Evolutionary conservation across 108 stramenopile genomes (phyloP), one percentile per base, ranked within the genome.

Genomic region (Phaeodactylum tricornutum): DNA sequence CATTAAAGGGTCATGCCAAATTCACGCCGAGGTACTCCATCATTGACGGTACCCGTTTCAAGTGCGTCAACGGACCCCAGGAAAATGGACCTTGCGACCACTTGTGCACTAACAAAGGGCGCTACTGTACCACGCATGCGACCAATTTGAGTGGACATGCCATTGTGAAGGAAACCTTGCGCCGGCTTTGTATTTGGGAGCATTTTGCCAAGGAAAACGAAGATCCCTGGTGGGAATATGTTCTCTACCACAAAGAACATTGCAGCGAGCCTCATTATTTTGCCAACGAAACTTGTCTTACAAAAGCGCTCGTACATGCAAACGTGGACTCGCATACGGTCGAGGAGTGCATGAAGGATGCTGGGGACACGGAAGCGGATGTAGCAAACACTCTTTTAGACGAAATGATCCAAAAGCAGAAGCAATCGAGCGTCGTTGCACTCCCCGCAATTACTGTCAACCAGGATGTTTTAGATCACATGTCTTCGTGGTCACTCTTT

Each of bases 91-190:
- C 39, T 21, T 93, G 84, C 77, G 82, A 78, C 83, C 57, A 74
- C 35, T 89, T 95, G 50, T 97, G 96, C 61, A 97, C 94, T 36
- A 95, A 95, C 61, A 55, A 77, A 45, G 96, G 96, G 4, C 62
- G 90, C 32, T 97, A 97, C 22, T 34, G 44, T 51, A 20, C 72
- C 39, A 41, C 6, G 6, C 39, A 14, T 9, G 39, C 14, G 19
- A n/a, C 6, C 14, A 5, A 20, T 20, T 72, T 94, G 27, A 54
- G 67, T 24, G 96, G 96, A 4, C 72, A 73, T 20, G 89, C 91
- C 45, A 80, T 97, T 8, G 83, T 97, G 28, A 46, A 35, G 40
- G 96, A 95, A 70, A 69, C 66, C 31, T 57, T 97, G 57, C 69
- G 93, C n/a, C 69, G 93, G 21, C 71, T 86, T 52, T 96, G 96